Evolutionary conservation across 1,284 basidiomycete genomes (phyloP).

Genomic region (Cutaneotrichosporon sp.): DNA sequence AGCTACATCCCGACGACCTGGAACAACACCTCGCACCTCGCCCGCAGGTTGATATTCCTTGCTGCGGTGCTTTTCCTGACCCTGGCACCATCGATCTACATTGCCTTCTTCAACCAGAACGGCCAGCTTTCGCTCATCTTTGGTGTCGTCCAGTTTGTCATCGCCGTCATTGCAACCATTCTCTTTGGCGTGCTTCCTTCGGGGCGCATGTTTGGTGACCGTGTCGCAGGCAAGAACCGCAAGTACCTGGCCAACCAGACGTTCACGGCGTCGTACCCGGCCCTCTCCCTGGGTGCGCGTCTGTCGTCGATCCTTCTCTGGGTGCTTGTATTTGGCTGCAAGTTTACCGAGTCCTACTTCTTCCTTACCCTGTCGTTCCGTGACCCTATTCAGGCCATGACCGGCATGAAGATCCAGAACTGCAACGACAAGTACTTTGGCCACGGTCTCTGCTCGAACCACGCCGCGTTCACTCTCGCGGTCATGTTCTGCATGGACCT

Average conservation of each 20-base stretch:
- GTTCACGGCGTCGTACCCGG: slow-evolving; percentile 87
- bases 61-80: slow-evolving; percentile 76
- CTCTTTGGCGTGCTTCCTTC: slow-evolving; percentile 83
- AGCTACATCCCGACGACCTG: slow-evolving; percentile 93
- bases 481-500: slow-evolving; percentile 98
- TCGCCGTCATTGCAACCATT: slow-evolving; percentile 72
- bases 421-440: slow-evolving; percentile 82
- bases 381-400: slow-evolving; percentile 83
- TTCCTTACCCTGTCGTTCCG: slow-evolving; percentile 91
- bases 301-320: slow-evolving; percentile 72
- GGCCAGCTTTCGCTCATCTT: slow-evolving; percentile 67
- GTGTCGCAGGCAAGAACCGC: slow-evolving; percentile 83
- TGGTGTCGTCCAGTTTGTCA: slow-evolving; percentile 85
- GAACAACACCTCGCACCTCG: slow-evolving; percentile 93
- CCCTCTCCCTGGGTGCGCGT: slow-evolving; percentile 58
- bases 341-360: slow-evolving; percentile 90
- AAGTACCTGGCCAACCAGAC: slow-evolving; percentile 95
- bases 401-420: slow-evolving; percentile 82
- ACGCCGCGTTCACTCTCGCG: slow-evolving; percentile 83
- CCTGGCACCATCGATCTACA: slow-evolving; percentile 83
- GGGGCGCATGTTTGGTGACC: slow-evolving; percentile 83
- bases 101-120: slow-evolving; percentile 68
- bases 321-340: slow-evolving; percentile 87
- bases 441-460: slow-evolving; percentile 70
- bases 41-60: slow-evolving; percentile 77